Conservation (phyloP, 225 moss, liverwort and hornwort species). For the Marchantia polymorpha region DNA sequence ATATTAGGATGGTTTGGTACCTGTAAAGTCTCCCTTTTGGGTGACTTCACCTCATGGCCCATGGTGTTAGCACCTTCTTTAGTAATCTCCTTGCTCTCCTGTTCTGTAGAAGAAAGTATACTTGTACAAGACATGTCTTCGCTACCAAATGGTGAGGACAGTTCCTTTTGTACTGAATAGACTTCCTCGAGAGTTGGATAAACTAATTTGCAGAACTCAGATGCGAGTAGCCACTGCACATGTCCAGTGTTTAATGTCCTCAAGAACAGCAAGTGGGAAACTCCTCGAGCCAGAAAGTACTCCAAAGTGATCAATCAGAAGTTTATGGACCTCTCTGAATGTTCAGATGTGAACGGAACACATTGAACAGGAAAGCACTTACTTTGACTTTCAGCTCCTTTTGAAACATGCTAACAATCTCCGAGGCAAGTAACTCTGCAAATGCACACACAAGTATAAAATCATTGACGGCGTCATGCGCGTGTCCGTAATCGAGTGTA, state of each 20-base stretch:
- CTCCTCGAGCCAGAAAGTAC: background rate
- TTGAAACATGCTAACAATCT: conserved; percentile 73
- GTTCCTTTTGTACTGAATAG: conserved; percentile 21
- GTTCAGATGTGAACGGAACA: no score
- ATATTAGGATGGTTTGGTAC: conserved; percentile 27
- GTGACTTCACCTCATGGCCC: conserved; percentile 29
- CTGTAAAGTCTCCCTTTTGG: conserved; percentile 65
- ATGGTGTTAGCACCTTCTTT: conserved; percentile 22
- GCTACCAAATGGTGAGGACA: background rate
- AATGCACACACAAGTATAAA: background rate
- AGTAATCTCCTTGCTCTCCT: background rate
- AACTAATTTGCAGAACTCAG: conserved; percentile 61
- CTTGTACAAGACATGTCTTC: background rate
- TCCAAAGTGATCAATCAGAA: background rate
- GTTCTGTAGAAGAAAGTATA: background rate
- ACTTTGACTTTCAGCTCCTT: conserved; percentile 85
- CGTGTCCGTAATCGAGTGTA: no score
- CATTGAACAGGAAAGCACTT: background rate
- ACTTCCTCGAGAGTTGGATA: conserved; percentile 36
- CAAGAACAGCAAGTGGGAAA: background rate
- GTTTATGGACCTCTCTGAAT: no score
- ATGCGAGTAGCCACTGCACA: conserved; percentile 72
- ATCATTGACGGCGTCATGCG: no score
- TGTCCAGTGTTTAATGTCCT: conserved; percentile 4
- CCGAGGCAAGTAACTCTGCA: conserved; percentile 72